phyloP scores from a whole-genome alignment of 164 flowering plant species.

The Platanus orientalis region DNA sequence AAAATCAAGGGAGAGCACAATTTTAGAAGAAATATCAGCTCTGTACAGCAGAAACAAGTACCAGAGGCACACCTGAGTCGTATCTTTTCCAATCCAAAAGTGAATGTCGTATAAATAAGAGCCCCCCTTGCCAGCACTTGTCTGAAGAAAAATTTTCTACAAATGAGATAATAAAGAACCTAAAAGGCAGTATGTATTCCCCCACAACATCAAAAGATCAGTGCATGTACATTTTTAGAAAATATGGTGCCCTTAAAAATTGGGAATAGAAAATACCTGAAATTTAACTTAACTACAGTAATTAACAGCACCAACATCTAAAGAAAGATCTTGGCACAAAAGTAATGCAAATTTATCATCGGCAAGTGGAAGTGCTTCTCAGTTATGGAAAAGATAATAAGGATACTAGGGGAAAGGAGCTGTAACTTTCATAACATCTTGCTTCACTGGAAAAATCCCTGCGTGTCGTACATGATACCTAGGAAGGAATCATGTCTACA shows the following conservation, averaged over 20 bases:
- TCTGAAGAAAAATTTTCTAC: slow-evolving; percentile 43
- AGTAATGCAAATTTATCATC: too few species aligned
- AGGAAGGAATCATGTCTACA: too few species aligned
- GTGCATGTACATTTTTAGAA: not conserved
- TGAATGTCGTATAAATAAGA: slow-evolving; percentile 80
- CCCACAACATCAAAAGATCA: not conserved
- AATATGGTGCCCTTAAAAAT: not conserved
- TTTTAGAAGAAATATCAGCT: not conserved
- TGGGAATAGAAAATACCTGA: not conserved
- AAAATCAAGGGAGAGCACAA: slow-evolving; percentile 6
- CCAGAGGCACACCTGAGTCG: slow-evolving; percentile 68
- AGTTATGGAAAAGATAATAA: too few species aligned
- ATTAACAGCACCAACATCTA: not conserved
- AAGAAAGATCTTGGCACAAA: not conserved
- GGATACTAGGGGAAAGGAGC: too few species aligned
- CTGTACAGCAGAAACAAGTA: slow-evolving; percentile 6
- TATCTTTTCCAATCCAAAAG: slow-evolving; percentile 97
- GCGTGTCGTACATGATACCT: too few species aligned
- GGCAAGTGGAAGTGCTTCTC: too few species aligned
- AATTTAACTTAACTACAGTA: not conserved
- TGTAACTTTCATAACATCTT: too few species aligned
- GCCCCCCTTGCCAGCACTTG: slow-evolving; percentile 77
- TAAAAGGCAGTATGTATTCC: not conserved
- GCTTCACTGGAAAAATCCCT: too few species aligned
- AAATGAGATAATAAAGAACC: slow-evolving; percentile 5